A percentile compares a stretch with the other conserved stretches of the same genome.
These are phyloP conservation scores for Teunomyces cretensis DNA, from an alignment of 805 yeast species.

Conservation along the genomic window DNA sequence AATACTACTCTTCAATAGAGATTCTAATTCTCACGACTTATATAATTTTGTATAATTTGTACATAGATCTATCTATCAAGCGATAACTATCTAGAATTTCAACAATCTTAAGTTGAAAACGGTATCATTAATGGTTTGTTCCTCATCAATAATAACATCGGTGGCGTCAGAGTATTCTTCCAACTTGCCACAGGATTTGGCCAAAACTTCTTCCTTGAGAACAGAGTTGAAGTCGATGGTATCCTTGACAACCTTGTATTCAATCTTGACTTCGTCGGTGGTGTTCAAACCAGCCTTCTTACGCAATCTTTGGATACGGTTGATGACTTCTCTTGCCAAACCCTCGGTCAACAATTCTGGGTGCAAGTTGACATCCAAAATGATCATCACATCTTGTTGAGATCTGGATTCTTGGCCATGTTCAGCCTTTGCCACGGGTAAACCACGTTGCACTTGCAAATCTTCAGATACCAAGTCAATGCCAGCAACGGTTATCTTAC, in stretches of 20 bases:
- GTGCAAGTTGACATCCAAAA: slow-evolving; percentile 83
- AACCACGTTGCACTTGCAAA: slow-evolving; percentile 83
- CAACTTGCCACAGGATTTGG: slow-evolving; percentile 68
- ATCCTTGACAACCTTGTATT: slow-evolving; percentile 67
- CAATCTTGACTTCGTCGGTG: slow-evolving; percentile 91
- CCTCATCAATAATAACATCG: slow-evolving; percentile 72
- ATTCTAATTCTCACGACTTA: too few species aligned
- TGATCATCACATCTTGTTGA: slow-evolving; percentile 84
- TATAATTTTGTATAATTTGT: background rate
- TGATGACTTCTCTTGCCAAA: slow-evolving; percentile 91
- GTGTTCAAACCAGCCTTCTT: slow-evolving; percentile 94
- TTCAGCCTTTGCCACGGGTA: slow-evolving; percentile 64
- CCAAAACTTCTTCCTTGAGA: slow-evolving; percentile 68
- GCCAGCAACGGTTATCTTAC: slow-evolving; percentile 83
- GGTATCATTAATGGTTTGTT: slow-evolving; percentile 74
- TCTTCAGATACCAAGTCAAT: slow-evolving; percentile 86
- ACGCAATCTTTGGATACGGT: slow-evolving; percentile 96
- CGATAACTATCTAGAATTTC: slow-evolving; percentile 43
- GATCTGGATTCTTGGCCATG: slow-evolving; percentile 85
- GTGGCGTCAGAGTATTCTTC: slow-evolving; percentile 49
- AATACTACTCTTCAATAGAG: too few species aligned
- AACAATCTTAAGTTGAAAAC: slow-evolving; percentile 75
- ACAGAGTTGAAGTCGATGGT: slow-evolving; percentile 64
- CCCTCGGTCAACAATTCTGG: slow-evolving; percentile 92
- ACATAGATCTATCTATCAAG: background rate